Conservation (phyloP, 106 monocot species). For the Dioscorea alata region DNA sequence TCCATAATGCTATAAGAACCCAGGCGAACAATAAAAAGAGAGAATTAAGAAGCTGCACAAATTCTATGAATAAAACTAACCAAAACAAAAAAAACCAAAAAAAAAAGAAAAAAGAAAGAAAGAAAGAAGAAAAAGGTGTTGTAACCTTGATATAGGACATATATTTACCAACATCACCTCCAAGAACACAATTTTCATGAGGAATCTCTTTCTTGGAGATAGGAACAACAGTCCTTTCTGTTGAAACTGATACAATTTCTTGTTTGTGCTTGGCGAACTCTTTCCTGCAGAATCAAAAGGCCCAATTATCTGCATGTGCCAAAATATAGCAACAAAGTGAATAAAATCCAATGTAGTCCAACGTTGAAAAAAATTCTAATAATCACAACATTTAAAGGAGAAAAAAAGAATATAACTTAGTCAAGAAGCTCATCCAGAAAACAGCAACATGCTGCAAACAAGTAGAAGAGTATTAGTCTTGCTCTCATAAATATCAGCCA, state of each 20-base stretch:
- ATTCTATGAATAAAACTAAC: neutral
- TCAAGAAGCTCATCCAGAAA: neutral
- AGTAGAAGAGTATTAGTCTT: too few relatives aligned
- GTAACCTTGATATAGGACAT: conserved; percentile 72
- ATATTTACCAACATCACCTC: conserved; percentile 39
- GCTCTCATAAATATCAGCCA: too few relatives aligned
- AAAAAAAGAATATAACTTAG: neutral
- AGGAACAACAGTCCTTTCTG: conserved; percentile 22
- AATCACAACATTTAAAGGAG: neutral
- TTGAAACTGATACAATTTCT: conserved; percentile 13
- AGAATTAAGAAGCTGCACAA: neutral
- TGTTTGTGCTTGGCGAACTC: conserved; percentile 25
- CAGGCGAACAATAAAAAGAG: neutral
- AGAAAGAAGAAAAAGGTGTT: neutral
- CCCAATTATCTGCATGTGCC: neutral
- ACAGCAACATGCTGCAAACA: too few relatives aligned
- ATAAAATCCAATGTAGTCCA: neutral
- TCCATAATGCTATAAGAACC: neutral
- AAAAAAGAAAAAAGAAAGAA: too few relatives aligned
- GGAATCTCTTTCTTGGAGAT: conserved; percentile 22
- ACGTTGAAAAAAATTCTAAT: neutral
- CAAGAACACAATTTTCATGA: conserved; percentile 14
- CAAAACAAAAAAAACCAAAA: too few relatives aligned
- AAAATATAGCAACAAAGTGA: neutral
- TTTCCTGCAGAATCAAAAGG: conserved; percentile 30